phyloP scores from a whole-genome alignment of 2,329 filamentous ascomycete species.

The Pseudogymnoascus sp. region DNA sequence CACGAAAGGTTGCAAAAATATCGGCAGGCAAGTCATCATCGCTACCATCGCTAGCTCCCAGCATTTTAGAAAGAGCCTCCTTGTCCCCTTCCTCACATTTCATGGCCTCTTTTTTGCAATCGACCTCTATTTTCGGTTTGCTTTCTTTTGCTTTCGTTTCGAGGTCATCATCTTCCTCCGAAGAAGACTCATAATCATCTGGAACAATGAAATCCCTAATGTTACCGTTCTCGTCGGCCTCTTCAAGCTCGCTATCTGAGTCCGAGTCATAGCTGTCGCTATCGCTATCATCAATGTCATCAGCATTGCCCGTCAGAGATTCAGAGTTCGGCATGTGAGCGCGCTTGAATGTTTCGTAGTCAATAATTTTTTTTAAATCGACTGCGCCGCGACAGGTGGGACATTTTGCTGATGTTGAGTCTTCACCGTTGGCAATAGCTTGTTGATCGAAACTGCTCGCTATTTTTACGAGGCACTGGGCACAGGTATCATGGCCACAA shows the following conservation, averaged over 20 bases:
- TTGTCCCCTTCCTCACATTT: not conserved
- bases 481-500: slow-evolving; percentile 75
- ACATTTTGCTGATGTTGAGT: slow-evolving; percentile 46
- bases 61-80: not conserved
- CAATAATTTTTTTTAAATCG: slow-evolving; percentile 63
- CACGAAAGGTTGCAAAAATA: not conserved
- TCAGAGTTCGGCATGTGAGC: slow-evolving; percentile 55
- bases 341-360: slow-evolving; percentile 65
- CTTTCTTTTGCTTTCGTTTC: slow-evolving; percentile 14
- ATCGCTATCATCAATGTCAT: slow-evolving; percentile 20
- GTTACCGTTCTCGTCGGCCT: slow-evolving; percentile 34
- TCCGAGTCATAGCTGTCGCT: slow-evolving; percentile 28
- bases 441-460: slow-evolving; percentile 51
- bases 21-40: slow-evolving; percentile 2
- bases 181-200: slow-evolving; percentile 33
- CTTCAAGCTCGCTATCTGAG: slow-evolving; percentile 34
- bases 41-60: not conserved
- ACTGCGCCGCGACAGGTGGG: slow-evolving; percentile 67
- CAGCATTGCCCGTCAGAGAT: slow-evolving; percentile 25
- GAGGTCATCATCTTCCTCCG: slow-evolving; percentile 19
- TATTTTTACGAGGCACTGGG: slow-evolving; percentile 67
- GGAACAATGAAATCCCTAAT: slow-evolving; percentile 50
- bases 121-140: not conserved
- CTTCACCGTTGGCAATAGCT: slow-evolving; percentile 53
- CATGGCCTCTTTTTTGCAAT: not conserved